Conservation (phyloP, 345 rosid genomes). For the Gossypium raimondii region DNA sequence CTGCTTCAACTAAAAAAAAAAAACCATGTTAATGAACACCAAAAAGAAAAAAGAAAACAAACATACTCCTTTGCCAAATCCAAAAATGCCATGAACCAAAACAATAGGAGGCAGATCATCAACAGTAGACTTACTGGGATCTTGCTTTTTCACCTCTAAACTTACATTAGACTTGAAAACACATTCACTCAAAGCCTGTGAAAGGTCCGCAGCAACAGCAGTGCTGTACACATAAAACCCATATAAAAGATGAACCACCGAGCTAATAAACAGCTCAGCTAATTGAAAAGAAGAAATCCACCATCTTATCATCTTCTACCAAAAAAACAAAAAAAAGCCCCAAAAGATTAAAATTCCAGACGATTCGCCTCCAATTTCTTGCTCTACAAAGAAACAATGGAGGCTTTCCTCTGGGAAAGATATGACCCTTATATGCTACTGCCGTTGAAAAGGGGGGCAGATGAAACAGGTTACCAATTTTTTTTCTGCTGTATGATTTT, state of each 20-base stretch:
- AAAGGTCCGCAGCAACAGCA: slow-evolving; percentile 88
- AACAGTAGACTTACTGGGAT: slow-evolving; percentile 17
- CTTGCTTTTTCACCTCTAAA: slow-evolving; percentile 37
- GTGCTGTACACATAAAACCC: slow-evolving; percentile 86
- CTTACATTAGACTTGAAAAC: slow-evolving; percentile 48
- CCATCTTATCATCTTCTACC: slow-evolving; percentile 55
- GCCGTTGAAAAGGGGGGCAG: background rate
- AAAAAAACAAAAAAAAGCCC: background rate
- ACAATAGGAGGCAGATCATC: slow-evolving; percentile 80
- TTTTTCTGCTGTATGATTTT: background rate
- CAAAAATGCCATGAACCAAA: slow-evolving; percentile 94
- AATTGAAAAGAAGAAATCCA: slow-evolving; percentile 61
- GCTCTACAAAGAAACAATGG: slow-evolving; percentile 15
- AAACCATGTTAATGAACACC: background rate
- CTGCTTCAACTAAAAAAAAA: slow-evolving; percentile 8
- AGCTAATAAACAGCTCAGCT: slow-evolving; percentile 76
- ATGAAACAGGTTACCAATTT: background rate
- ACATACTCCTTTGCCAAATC: slow-evolving; percentile 95
- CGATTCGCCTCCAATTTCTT: slow-evolving; percentile 17
- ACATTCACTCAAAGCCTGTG: slow-evolving; percentile 46
- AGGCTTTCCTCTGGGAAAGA: slow-evolving; percentile 4
- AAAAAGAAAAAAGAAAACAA: background rate
- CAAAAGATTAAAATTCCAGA: background rate
- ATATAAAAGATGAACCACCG: slow-evolving; percentile 66
- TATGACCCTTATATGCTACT: slow-evolving; percentile 15